Conservation (phyloP, 768 basidiomycete species). For the Termitomyces titanicus region DNA sequence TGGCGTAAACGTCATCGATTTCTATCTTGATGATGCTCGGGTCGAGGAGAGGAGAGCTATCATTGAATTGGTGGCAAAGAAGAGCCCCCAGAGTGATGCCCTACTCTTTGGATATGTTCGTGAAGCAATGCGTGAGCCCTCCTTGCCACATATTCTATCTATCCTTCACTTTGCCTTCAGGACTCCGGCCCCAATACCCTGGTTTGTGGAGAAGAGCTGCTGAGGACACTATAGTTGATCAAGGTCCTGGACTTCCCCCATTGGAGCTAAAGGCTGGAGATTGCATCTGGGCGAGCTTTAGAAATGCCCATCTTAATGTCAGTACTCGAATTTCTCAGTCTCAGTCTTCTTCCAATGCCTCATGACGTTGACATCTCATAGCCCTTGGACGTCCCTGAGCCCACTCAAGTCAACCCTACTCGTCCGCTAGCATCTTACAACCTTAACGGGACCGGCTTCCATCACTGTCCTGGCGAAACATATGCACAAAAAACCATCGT, state of each 20-base stretch:
- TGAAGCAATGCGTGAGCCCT: slow-evolving; percentile 46
- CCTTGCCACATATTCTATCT: background rate
- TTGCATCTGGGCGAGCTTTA: slow-evolving; percentile 35
- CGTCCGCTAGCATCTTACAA: slow-evolving; percentile 29
- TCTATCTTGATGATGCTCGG: slow-evolving; percentile 45
- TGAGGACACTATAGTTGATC: slow-evolving; percentile 28
- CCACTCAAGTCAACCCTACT: slow-evolving; percentile 32
- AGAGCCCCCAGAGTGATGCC: slow-evolving; percentile 28
- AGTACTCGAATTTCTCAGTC: slow-evolving; percentile 1
- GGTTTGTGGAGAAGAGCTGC: slow-evolving; percentile 37
- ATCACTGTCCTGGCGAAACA: slow-evolving; percentile 32
- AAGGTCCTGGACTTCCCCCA: slow-evolving; percentile 29
- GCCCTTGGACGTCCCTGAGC: slow-evolving; percentile 40
- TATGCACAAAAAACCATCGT: slow-evolving; percentile 35
- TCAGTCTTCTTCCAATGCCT: slow-evolving; percentile 14
- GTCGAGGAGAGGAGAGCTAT: slow-evolving; percentile 37
- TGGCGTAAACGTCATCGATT: slow-evolving; percentile 45
- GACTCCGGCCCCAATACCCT: slow-evolving; percentile 36
- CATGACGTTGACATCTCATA: slow-evolving; percentile 9
- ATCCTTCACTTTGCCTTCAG: slow-evolving; percentile 13
- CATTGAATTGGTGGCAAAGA: slow-evolving; percentile 28
- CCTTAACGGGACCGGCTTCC: slow-evolving; percentile 35
- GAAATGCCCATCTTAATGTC: slow-evolving; percentile 41
- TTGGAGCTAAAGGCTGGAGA: slow-evolving; percentile 37
- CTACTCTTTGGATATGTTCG: slow-evolving; percentile 45